phyloP scores from a whole-genome alignment of 331 rosid genomes.

The Quercus lobata region DNA sequence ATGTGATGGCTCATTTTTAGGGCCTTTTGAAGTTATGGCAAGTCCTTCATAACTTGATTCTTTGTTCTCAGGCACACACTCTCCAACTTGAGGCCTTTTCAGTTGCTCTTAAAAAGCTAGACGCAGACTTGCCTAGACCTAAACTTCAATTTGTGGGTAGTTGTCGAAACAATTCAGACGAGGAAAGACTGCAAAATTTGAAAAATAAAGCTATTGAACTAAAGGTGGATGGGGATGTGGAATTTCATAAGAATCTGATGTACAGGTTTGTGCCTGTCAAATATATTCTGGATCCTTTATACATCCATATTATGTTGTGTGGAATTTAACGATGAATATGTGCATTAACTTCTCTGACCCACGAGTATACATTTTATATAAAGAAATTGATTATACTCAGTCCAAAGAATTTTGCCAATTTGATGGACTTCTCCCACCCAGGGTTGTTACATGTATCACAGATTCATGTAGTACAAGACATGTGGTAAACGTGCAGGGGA shows the following conservation, averaged over 20 bases:
- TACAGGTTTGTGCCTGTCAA: constrained; percentile 60
- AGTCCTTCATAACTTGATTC: constrained; percentile 27
- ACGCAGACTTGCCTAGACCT: constrained; percentile 52
- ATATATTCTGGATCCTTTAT: background rate
- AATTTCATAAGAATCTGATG: constrained; percentile 69
- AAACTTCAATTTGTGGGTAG: constrained; percentile 92
- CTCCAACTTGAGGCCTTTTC: constrained; percentile 97
- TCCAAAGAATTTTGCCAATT: background rate
- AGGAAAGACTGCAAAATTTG: constrained; percentile 70
- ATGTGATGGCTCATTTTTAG: constrained; percentile 32
- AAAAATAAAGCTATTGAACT: constrained; percentile 65
- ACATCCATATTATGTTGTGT: background rate
- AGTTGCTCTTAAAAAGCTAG: constrained; percentile 58
- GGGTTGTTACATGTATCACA: background rate
- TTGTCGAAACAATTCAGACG: constrained; percentile 86
- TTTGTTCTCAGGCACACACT: constrained; percentile 65
- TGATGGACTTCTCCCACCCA: background rate
- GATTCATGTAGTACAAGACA: background rate
- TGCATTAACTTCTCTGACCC: background rate
- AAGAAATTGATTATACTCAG: background rate
- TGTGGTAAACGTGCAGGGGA: background rate
- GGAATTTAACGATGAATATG: background rate
- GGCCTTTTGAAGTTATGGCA: constrained; percentile 29
- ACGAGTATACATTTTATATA: background rate
- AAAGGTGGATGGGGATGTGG: constrained; percentile 64